These are phyloP conservation scores for Penicillium sp. DNA, from an alignment of 2,329 filamentous ascomycete species.

Conservation along the genomic window DNA sequence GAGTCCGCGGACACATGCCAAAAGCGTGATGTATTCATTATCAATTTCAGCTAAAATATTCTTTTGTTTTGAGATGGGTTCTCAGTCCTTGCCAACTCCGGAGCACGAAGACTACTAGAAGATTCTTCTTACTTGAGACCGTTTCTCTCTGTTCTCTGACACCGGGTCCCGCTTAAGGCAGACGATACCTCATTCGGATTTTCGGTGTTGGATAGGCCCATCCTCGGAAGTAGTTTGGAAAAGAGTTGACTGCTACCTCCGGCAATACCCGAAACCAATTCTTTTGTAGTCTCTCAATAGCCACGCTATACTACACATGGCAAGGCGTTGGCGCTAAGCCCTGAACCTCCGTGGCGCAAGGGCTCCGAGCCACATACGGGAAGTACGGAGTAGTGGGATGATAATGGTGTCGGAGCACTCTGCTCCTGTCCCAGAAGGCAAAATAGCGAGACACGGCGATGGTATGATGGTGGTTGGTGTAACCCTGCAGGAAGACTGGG, in stretches of 20 bases:
- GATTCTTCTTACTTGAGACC: too few species aligned
- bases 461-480: neutral
- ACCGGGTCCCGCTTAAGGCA: neutral
- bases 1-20: neutral
- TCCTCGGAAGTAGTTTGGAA: too few species aligned
- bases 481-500: neutral
- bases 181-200: slow-evolving; percentile 16
- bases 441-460: too few species aligned
- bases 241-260: slow-evolving; percentile 16
- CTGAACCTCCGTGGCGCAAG: slow-evolving; percentile 21
- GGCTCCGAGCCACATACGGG: slow-evolving; percentile 22
- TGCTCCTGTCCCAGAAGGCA: slow-evolving; percentile 19
- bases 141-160: neutral
- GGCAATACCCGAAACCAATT: neutral
- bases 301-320: slow-evolving; percentile 16
- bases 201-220: slow-evolving; percentile 24
- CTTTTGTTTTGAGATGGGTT: too few species aligned
- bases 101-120: too few species aligned
- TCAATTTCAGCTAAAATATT: too few species aligned
- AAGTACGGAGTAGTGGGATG: too few species aligned
- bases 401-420: slow-evolving; percentile 27
- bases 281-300: slow-evolving; percentile 1
- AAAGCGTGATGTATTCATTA: neutral
- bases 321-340: slow-evolving; percentile 13
- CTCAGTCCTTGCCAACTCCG: too few species aligned